Percentiles rank a stretch among this genome's conserved stretches.
phyloP scores from a whole-genome alignment of 768 basidiomycete genomes.

The Mycena polygramma region DNA sequence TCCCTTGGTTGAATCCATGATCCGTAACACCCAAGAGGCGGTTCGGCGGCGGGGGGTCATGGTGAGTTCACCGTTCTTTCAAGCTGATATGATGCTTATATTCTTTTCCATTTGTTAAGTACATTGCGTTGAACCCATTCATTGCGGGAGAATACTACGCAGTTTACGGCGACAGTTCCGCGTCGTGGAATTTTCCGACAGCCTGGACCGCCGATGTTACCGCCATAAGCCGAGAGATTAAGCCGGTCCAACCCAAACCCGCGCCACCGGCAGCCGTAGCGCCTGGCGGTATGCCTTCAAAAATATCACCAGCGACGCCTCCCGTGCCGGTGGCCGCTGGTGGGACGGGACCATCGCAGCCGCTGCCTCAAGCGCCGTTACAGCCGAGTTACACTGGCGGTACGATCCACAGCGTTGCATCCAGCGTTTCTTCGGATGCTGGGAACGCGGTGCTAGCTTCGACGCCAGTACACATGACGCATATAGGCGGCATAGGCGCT shows the following conservation, averaged over 20 bases:
- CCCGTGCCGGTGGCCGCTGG: too few relatives aligned
- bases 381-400: too few relatives aligned
- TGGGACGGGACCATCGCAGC: too few relatives aligned
- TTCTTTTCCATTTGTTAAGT: conserved; percentile 6
- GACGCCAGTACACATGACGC: background rate
- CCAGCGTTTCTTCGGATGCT: too few relatives aligned
- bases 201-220: conserved; percentile 24
- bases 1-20: conserved; percentile 21
- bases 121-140: conserved; percentile 28
- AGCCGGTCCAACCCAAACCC: too few relatives aligned
- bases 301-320: too few relatives aligned
- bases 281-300: too few relatives aligned
- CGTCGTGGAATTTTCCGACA: conserved; percentile 22
- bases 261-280: too few relatives aligned
- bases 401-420: too few relatives aligned
- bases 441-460: background rate
- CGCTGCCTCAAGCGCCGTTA: too few relatives aligned
- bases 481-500: background rate
- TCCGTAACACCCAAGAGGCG: conserved; percentile 17
- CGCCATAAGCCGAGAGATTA: conserved; percentile 9
- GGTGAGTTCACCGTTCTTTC: conserved; percentile 4
- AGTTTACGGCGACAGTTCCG: conserved; percentile 26
- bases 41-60: conserved; percentile 15
- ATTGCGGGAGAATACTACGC: conserved; percentile 28
- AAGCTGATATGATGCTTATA: background rate